Evolutionary conservation across 768 basidiomycete species (phyloP), one percentile per base, ranked within the genome.

Genomic region (Tylopilus subfusipes): DNA sequence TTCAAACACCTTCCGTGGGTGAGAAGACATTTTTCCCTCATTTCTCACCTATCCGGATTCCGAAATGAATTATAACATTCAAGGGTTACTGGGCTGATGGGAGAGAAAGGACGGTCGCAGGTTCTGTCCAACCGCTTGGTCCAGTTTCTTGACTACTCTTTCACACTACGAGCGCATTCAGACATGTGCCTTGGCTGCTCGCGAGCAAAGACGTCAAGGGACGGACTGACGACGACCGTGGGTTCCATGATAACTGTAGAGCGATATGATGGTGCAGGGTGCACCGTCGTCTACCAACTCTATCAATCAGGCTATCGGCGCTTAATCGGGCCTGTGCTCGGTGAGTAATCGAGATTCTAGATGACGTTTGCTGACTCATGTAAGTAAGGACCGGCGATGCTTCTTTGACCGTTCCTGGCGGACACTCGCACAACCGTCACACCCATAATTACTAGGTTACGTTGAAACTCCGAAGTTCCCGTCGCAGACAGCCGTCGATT

Each of bases 361-460:
- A 59, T 59, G 52, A 65, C 55, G 55, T 57, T 52, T 12, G 42
- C 29, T 48, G 44, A 42, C 45, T 50, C 38, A 43, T 53, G 31
- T 22, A 42, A 34, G 50, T 13, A 25, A 44, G 34, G 33, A 50
- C 22, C n/a, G 39, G 29, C 34, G 4, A 39, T 13, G 46, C 50
- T 49, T 61, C 49, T 36, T 34, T 22, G 27, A 44, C 8, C 25
- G 54, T 59, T 50, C 52, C 54, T 58, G 43, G 39, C 19, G 12
- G 25, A 24, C 22, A 38, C 34, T 48, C 36, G 53, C 44, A 55
- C 53, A n/a, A 53, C 30, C 1, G 4, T 29, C 12, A 27, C 43
- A 54, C 40, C 62, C 52, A 55, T 55, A 60, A 57, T 56, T 66
- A 36, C 58, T 54, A 66, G 54, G 58, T 65, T 65, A 44, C 8